Evolutionary conservation across 495 filamentous ascomycete genomes (phyloP), one percentile per base, ranked within the genome.

Genomic region (Thozetella sp.): DNA sequence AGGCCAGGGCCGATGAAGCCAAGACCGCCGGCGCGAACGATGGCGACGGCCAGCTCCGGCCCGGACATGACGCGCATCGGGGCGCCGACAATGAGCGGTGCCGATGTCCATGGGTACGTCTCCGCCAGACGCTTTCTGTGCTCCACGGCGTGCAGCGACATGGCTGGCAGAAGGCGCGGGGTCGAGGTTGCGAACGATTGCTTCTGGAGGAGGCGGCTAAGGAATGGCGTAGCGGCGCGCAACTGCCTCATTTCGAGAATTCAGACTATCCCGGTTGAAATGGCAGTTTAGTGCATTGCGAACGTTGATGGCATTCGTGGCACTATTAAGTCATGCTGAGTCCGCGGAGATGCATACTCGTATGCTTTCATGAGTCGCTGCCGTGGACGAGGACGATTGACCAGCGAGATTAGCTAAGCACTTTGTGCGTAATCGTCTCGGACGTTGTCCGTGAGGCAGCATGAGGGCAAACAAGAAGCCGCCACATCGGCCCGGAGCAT

Each of bases 11-110:
- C 97, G 61, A 92, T 88, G 60, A 98, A 88, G 67, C 94, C 93
- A 22, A 98, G 80, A n/a, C 93, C 94, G 52, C 94, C 94, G n/a
- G 94, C 92, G 63, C 93, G 93, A 70, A 72, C 91, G 59, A 98
- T 93, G 34, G 93, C 93, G 59, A 89, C 83, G 59, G 92, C 93
- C 63, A 97, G 84, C 70, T 96, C 89, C 45, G 93, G 79, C 3
- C 85, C 82, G 6, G 90, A 78, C 63, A 92, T 85, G 25, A 88
- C 73, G 46, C 87, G 83, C 89, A 95, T 93, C 3, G 91, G 91
- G 0, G 90, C 90, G 57, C 78, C 69, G 57, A 85, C 74, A 22
- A 95, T 80, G 46, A 93, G 77, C 0, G 91, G 90, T 13, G 66
- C 56, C 1, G 76, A 59, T 25, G 76, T 81, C 88, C 89, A 93